Percentiles rank a stretch among this genome's conserved stretches.
phyloP scores from a whole-genome alignment of 2,329 filamentous ascomycete species.

The Hirsutella thompsonii region DNA sequence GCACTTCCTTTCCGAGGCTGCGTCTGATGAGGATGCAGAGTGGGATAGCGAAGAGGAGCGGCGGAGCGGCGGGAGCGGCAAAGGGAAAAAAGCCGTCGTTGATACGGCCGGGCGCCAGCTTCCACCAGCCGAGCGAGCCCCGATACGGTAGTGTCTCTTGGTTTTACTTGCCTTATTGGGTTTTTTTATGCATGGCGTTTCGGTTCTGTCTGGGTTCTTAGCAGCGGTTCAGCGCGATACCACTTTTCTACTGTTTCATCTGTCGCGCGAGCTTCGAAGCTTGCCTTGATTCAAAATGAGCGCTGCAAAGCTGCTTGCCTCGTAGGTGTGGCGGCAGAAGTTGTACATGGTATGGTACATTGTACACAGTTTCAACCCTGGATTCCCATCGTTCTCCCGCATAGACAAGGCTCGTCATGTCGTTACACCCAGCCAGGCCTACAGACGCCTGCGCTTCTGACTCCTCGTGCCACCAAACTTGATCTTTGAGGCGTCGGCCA shows the following conservation, averaged over 20 bases:
- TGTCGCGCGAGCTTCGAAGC: neutral
- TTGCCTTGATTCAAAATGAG: neutral
- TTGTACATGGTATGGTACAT: neutral
- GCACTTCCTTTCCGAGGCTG: slow-evolving; percentile 13
- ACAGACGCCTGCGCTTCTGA: slow-evolving; percentile 68
- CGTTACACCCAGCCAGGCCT: too few species aligned
- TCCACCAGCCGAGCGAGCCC: slow-evolving; percentile 39
- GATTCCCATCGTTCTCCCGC: too few species aligned
- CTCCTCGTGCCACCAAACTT: slow-evolving; percentile 95
- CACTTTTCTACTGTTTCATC: slow-evolving; percentile 8
- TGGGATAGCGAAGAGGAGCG: slow-evolving; percentile 35
- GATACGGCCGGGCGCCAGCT: slow-evolving; percentile 38
- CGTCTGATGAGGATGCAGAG: slow-evolving; percentile 15
- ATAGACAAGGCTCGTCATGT: too few species aligned
- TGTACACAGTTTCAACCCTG: too few species aligned
- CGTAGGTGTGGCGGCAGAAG: neutral
- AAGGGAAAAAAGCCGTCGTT: slow-evolving; percentile 30
- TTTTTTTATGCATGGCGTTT: too few species aligned
- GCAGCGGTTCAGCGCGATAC: slow-evolving; percentile 2
- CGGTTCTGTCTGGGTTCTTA: neutral
- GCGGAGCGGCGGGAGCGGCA: slow-evolving; percentile 23
- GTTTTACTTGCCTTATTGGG: neutral
- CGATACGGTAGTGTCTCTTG: slow-evolving; percentile 12
- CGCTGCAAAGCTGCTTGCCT: neutral
- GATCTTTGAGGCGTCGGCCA: slow-evolving; percentile 76